Percentiles rank a stretch among this genome's conserved stretches.
Evolutionary conservation across 306 rosid genomes (phyloP).

Genomic region (Lathyrus tuberosus): DNA sequence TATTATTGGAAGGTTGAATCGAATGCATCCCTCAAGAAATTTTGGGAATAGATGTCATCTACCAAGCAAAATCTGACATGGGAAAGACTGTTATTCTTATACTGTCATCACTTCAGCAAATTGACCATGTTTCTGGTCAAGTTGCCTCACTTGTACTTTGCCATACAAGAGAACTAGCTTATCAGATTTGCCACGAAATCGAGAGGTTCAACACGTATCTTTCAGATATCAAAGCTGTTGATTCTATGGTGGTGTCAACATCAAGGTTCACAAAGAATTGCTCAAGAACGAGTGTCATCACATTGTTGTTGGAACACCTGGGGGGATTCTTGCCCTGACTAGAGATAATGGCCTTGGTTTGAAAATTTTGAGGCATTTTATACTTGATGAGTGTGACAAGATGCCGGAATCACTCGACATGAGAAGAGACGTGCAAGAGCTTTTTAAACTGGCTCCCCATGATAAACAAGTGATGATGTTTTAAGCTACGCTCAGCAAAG

Average conservation of each 20-base stretch:
- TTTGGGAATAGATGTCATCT: conserved; percentile 73
- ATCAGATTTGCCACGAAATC: conserved; percentile 79
- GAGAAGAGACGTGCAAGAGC: conserved; percentile 78
- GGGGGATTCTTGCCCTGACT: too few relatives aligned
- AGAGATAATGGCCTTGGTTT: too few relatives aligned
- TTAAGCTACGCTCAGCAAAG: conserved; percentile 78
- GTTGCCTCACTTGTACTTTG: conserved; percentile 75
- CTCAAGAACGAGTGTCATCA: too few relatives aligned
- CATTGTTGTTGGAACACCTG: too few relatives aligned
- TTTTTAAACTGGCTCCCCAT: conserved; percentile 70
- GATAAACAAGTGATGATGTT: conserved; percentile 93
- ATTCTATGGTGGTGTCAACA: too few relatives aligned
- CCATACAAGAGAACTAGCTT: conserved; percentile 75
- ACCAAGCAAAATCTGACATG: conserved; percentile 81
- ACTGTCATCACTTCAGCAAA: conserved; percentile 69
- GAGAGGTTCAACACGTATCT: conserved; percentile 74
- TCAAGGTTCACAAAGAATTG: too few relatives aligned
- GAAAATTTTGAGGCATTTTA: too few relatives aligned
- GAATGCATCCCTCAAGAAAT: conserved; percentile 86
- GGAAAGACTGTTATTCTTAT: conserved; percentile 80
- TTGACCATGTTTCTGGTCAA: conserved; percentile 75
- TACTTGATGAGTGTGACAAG: too few relatives aligned
- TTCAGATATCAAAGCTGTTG: conserved; percentile 60
- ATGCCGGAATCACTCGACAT: too few relatives aligned
- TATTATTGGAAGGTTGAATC: too few relatives aligned